phyloP scores from a whole-genome alignment of 2,329 filamentous ascomycete species.

The Moelleriella libera region DNA sequence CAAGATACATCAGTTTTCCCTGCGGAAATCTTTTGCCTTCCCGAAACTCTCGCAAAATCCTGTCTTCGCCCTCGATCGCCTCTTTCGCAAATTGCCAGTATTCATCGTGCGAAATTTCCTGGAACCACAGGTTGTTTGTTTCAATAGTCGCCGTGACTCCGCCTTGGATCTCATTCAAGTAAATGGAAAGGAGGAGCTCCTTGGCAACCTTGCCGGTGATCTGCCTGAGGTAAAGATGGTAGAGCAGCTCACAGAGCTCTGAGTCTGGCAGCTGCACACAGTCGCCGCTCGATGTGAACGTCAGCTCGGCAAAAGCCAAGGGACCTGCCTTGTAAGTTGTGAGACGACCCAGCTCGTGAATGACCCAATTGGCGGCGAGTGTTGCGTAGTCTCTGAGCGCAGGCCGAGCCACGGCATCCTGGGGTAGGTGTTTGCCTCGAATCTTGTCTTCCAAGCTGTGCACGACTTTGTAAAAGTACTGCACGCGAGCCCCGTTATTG shows the following conservation, averaged over 20 bases:
- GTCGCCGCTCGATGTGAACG: constrained; percentile 30
- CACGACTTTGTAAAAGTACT: constrained; percentile 66
- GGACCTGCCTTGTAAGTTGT: constrained; percentile 33
- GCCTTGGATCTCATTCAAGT: constrained; percentile 28
- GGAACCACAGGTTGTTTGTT: constrained; percentile 37
- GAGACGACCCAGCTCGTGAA: constrained; percentile 62
- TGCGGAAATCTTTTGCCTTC: constrained; percentile 31
- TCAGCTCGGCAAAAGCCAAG: constrained; percentile 14
- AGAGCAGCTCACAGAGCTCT: constrained; percentile 36
- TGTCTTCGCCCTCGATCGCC: constrained; percentile 30
- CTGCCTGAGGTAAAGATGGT: constrained; percentile 29
- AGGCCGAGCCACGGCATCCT: neutral
- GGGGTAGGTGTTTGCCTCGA: constrained; percentile 7
- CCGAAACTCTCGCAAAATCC: constrained; percentile 30
- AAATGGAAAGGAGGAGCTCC: constrained; percentile 39
- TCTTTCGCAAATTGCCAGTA: constrained; percentile 31
- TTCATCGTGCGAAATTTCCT: constrained; percentile 30
- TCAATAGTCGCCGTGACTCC: constrained; percentile 31
- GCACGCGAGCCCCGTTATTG: constrained; percentile 63
- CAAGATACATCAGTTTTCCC: constrained; percentile 46
- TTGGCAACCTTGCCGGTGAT: constrained; percentile 45
- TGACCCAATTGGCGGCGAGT: constrained; percentile 50
- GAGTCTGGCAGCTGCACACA: constrained; percentile 29
- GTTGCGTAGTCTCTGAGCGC: constrained; percentile 23
- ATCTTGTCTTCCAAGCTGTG: constrained; percentile 24